Evolutionary conservation across 257 asterid species (phyloP).

Genomic region (Plantago ovata): DNA sequence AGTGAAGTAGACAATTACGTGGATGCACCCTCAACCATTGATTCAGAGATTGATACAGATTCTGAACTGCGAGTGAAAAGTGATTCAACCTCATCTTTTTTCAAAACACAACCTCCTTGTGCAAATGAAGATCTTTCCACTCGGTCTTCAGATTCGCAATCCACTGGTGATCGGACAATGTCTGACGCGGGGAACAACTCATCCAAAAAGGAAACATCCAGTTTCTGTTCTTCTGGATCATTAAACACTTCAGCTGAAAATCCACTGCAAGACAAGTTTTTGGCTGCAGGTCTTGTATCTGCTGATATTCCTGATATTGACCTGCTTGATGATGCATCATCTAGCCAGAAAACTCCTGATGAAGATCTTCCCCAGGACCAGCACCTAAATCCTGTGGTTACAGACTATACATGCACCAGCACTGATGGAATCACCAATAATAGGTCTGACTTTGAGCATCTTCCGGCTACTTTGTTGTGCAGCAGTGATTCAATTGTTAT

Average conservation of each 20-base stretch:
- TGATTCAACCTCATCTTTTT: conserved; percentile 29
- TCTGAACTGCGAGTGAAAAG: conserved; percentile 51
- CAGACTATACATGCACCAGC: conserved; percentile 22
- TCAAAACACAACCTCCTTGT: conserved; percentile 33
- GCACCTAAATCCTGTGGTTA: conserved; percentile 20
- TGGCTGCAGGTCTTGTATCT: conserved; percentile 22
- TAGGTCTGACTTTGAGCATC: conserved; percentile 37
- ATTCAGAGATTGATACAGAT: conserved; percentile 68
- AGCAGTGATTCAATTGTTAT: conserved; percentile 30
- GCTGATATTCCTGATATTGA: conserved; percentile 28
- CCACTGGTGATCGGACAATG: conserved; percentile 46
- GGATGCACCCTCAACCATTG: conserved; percentile 81
- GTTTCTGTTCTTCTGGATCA: conserved; percentile 33
- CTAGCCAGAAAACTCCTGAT: conserved; percentile 23
- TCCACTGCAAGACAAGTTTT: conserved; percentile 22
- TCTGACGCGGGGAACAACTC: conserved; percentile 46
- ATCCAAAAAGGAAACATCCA: conserved; percentile 34
- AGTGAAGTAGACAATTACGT: conserved; percentile 74
- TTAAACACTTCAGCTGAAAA: conserved; percentile 34
- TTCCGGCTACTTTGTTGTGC: conserved; percentile 25
- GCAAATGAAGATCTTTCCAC: conserved; percentile 36
- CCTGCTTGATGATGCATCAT: conserved; percentile 17
- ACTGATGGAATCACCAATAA: conserved; percentile 21
- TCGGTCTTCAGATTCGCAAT: conserved; percentile 55
- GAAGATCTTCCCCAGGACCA: conserved; percentile 22